A percentile compares a stretch with the other conserved stretches of the same genome.
These are phyloP conservation scores for Gastroboletus turbinatus DNA, from an alignment of 1,284 basidiomycete genomes.

Conservation along the genomic window DNA sequence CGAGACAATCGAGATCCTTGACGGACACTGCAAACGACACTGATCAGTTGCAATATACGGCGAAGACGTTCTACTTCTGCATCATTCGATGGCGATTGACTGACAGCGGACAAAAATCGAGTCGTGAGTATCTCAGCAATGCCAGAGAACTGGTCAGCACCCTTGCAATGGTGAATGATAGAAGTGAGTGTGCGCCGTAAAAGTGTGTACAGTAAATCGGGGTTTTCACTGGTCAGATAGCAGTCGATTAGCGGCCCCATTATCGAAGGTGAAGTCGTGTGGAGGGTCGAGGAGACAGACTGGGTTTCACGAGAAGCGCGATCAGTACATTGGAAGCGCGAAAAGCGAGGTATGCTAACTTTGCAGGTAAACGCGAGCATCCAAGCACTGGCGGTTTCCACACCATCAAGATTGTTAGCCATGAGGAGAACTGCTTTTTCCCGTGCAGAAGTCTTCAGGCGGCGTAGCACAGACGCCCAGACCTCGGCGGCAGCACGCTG, in stretches of 20 bases:
- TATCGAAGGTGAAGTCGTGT: constrained; percentile 70
- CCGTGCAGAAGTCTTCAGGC: constrained; percentile 55
- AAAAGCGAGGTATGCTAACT: constrained; percentile 40
- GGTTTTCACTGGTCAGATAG: constrained; percentile 47
- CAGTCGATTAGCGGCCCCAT: constrained; percentile 54
- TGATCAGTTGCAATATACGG: constrained; percentile 48
- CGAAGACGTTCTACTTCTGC: constrained; percentile 32
- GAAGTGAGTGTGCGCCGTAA: constrained; percentile 75
- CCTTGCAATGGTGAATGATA: constrained; percentile 77
- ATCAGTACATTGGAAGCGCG: constrained; percentile 2
- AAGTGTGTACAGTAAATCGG: constrained; percentile 51
- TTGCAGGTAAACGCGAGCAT: constrained; percentile 70
- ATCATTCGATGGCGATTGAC: constrained; percentile 12
- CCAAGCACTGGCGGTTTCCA: constrained; percentile 67
- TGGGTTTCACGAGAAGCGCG: constrained; percentile 27
- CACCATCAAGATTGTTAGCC: constrained; percentile 41
- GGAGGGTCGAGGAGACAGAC: constrained; percentile 77
- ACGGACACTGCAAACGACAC: constrained; percentile 56
- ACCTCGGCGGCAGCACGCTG: constrained; percentile 75
- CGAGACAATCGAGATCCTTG: constrained; percentile 63
- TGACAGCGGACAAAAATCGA: constrained; percentile 29
- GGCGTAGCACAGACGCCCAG: constrained; percentile 69
- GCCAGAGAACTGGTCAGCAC: constrained; percentile 59
- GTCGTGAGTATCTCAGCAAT: constrained; percentile 56
- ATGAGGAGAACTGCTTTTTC: constrained; percentile 53